phyloP scores from a whole-genome alignment of 805 yeast species.

The Metschnikowia anglica region DNA sequence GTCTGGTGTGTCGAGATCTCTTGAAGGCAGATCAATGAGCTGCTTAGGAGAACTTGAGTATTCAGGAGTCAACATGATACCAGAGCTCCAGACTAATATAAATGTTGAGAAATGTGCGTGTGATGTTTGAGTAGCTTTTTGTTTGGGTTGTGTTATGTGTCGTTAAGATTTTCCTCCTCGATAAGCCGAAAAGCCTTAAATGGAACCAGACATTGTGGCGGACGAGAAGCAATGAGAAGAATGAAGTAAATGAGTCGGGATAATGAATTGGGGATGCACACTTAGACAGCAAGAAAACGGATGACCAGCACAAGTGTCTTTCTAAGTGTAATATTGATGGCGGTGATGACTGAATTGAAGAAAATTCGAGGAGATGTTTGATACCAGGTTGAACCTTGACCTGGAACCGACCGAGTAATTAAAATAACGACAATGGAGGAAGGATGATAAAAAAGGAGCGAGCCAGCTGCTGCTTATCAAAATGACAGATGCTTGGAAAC shows the following conservation, averaged over 20 bases:
- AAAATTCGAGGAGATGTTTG: background rate
- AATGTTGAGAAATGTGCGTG: background rate
- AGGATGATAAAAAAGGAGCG: background rate
- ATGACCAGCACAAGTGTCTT: conserved; percentile 12
- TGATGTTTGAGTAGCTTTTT: background rate
- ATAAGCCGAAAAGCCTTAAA: conserved; percentile 5
- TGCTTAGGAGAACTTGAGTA: conserved; percentile 16
- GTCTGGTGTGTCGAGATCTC: conserved; percentile 7
- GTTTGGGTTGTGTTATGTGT: background rate
- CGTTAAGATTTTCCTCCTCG: conserved; percentile 3
- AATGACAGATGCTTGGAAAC: background rate
- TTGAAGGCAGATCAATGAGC: conserved; percentile 10
- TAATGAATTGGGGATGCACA: background rate
- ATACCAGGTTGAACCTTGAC: conserved; percentile 11
- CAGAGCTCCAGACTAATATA: background rate
- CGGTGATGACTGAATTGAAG: no score
- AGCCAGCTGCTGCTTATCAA: background rate
- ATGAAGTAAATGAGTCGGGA: conserved; percentile 1
- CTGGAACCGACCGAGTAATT: conserved; percentile 14
- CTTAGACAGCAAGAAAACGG: conserved; percentile 11
- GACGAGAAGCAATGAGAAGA: background rate
- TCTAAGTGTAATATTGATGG: conserved; percentile 6
- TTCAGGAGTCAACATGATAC: conserved; percentile 17
- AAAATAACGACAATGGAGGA: conserved; percentile 1
- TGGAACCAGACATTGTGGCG: conserved; percentile 9